phyloP scores from a whole-genome alignment of 768 basidiomycete genomes.

The Mycena leptocephala region DNA sequence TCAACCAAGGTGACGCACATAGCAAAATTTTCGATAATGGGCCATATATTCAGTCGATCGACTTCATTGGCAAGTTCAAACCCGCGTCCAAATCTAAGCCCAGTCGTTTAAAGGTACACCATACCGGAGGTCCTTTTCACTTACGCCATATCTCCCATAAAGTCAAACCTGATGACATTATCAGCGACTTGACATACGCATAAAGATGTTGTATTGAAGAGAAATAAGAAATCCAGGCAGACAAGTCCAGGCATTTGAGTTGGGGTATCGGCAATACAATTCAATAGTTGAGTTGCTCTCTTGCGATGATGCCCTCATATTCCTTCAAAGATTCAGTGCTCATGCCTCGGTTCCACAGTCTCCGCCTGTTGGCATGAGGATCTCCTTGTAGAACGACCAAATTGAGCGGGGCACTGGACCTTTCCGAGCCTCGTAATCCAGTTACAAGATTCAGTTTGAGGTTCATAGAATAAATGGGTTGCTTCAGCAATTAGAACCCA shows the following conservation, averaged over 20 bases:
- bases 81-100: slow-evolving; percentile 36
- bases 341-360: slow-evolving; percentile 67
- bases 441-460: background rate
- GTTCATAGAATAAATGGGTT: background rate
- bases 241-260: slow-evolving; percentile 47
- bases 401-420: slow-evolving; percentile 15
- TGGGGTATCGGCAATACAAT: slow-evolving; percentile 43
- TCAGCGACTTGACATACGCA: background rate
- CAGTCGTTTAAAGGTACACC: background rate
- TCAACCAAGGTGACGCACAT: slow-evolving; percentile 47
- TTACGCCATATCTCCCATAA: slow-evolving; percentile 59
- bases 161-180: slow-evolving; percentile 48
- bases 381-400: slow-evolving; percentile 21
- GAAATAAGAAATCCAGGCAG: slow-evolving; percentile 57
- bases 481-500: background rate
- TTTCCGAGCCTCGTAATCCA: slow-evolving; percentile 18
- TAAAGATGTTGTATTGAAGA: slow-evolving; percentile 45
- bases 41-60: slow-evolving; percentile 64
- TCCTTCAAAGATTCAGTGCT: slow-evolving; percentile 61
- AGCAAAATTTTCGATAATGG: slow-evolving; percentile 59
- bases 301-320: slow-evolving; percentile 58
- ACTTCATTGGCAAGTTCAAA: slow-evolving; percentile 54
- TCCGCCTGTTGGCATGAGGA: slow-evolving; percentile 58
- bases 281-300: slow-evolving; percentile 57
- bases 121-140: slow-evolving; percentile 17